Base-by-base conservation (phyloP, 139 green algal species). In the Tetraselmis chui region DNA sequence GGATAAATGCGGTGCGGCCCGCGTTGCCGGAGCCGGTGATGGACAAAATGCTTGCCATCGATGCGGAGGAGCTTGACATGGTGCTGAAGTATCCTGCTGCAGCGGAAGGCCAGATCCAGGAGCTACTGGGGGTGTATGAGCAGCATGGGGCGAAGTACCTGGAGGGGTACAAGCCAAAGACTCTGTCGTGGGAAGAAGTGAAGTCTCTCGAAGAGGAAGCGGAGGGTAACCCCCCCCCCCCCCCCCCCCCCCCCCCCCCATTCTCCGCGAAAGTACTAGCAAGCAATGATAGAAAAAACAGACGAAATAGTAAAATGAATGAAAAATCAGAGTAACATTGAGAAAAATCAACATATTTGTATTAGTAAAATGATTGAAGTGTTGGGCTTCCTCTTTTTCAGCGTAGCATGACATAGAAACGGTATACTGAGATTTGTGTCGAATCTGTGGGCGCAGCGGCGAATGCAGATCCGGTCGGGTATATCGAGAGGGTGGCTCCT, bases 11-110 rank as follows among this genome's bases (percentile, higher is more conserved):
- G 76, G 78, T 84, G 29, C 86, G 85, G 29, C 86, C 87, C 5
- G 83, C 75, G 31, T 85, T 95, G 78, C 92, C 90, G 0, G 89
- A 89, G 79, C 84, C 87, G 0, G 92, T 96, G 2, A 85, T 94
- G 87, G 87, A 92, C 45, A 95, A 94, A 86, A 30, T 96, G 80
- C 84, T 96, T 80, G 83, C 85, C 0, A 83, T 91, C 76, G 90
- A 95, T 29, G 92, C 92, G 11, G 89, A 85, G 45, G 92, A 96
- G 76, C 88, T 96, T 80, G 90, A 96, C 80, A 81, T 96, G 1
- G 32, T 95, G n/a, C 86, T 95, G 31, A 87, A 92, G 81, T 91
- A 95, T 82, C 89, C 91, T 24, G 5, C 77, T 2, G 85, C 84
- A 31, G 86, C 88, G 1, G 30, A 79, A 2, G 81, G 76, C 5